Evolutionary conservation across 345 rosid genomes (phyloP), one percentile per base, ranked within the genome.

Genomic region (Angophora floribunda): DNA sequence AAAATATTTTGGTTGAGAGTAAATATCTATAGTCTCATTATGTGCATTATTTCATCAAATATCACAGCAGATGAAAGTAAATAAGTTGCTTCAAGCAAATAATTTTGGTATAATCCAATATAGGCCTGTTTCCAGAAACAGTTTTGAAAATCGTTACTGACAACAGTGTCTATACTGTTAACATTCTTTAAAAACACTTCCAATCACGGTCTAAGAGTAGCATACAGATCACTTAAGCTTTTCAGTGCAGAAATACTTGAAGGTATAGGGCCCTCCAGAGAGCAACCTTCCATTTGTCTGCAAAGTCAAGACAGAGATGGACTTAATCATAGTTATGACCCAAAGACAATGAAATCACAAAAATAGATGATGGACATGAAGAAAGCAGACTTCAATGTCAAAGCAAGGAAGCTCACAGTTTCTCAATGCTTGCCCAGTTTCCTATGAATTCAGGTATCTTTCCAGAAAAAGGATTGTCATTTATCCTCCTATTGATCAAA

Each of bases 181-280:
- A 85, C 45, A 75, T 41, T 19, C 13, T 75, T 41, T 44, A 26
- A 28, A 1, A 86, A 51, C n/a, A 59, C 26, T 55, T 49, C 14
- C 3, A 53, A 45, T 51, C 53, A 45, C 17, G 19, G 52, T 41
- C 47, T 19, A 36, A 80, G 14, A 88, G 59, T 85, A 88, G 88
- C 96, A 12, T 97, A 97, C 99, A 97, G 91, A 91, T 96, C 99
- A 86, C 87, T 92, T 88, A 97, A 91, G 88, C 90, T 93, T 55
- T 94, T 95, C 88, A 95, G 90, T 55, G 92, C 89, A 51, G 97
- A 93, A 75, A 96, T 93, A 93, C 89, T 94, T 16, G 96, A 93
- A 91, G 99, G 98, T 87, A 96, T 92, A 0, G 98, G 99, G 52
- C 98, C 99, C 90, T 94, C 94, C 51, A 97, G 94, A 90, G 93